phyloP scores from a whole-genome alignment of 306 rosid species.

The Cucurbita pepo region DNA sequence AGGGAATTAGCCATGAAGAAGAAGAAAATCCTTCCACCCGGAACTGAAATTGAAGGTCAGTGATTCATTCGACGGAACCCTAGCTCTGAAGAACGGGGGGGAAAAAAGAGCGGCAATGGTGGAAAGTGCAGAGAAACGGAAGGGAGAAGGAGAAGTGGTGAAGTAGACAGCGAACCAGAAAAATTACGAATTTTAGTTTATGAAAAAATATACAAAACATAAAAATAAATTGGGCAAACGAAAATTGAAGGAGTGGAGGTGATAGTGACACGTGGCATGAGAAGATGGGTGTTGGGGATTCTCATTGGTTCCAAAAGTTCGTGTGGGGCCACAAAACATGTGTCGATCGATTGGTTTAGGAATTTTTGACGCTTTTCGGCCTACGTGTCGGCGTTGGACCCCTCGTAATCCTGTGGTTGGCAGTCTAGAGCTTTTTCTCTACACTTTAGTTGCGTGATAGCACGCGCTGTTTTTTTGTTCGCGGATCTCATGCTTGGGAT shows the following conservation, averaged over 20 bases:
- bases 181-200: not conserved
- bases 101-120: not conserved
- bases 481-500: not conserved
- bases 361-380: not conserved
- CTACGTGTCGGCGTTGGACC: not conserved
- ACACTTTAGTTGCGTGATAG: not conserved
- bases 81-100: not conserved
- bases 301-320: slow-evolving; percentile 32
- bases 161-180: not conserved
- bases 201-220: not conserved
- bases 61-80: not conserved
- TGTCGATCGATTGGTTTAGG: not conserved
- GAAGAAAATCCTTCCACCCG: not conserved
- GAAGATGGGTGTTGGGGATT: slow-evolving; percentile 26
- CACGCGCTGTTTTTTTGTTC: not conserved
- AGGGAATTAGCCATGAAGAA: not conserved
- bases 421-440: not conserved
- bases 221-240: not conserved
- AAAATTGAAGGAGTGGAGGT: slow-evolving; percentile 29
- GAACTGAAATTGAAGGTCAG: not conserved
- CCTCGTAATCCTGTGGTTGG: not conserved
- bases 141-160: slow-evolving; percentile 7
- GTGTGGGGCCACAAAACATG: not conserved
- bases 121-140: not conserved
- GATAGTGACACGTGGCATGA: slow-evolving; percentile 50